phyloP scores from a whole-genome alignment of 495 filamentous ascomycete genomes.

The Neurospora sp. region DNA sequence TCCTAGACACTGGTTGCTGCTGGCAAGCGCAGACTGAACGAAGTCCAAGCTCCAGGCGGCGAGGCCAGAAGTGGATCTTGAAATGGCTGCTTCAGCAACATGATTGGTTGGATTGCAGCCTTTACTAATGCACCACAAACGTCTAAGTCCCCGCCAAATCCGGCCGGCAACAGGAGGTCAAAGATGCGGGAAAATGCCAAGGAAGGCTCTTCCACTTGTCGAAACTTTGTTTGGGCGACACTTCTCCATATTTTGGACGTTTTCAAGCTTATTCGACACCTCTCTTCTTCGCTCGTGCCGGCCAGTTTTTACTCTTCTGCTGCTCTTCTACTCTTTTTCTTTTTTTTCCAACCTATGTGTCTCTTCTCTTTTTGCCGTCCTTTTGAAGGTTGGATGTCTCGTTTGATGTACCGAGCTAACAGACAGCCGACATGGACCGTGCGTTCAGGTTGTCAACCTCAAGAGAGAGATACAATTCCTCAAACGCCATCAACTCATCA shows the following conservation, averaged over 20 bases:
- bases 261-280: not conserved
- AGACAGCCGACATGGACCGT: not conserved
- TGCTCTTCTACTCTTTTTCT: not conserved
- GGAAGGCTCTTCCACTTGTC: no score
- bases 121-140: not conserved
- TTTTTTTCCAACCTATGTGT: rapidly evolving
- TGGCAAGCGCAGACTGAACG: not conserved
- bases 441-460: not conserved
- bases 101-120: not conserved
- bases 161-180: not conserved
- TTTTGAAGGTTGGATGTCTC: not conserved
- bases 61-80: not conserved
- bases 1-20: not conserved
- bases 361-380: not conserved
- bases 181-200: not conserved
- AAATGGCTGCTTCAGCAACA: not conserved
- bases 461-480: not conserved
- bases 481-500: not conserved
- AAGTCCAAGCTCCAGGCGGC: not conserved
- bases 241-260: not conserved
- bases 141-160: not conserved
- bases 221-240: not conserved
- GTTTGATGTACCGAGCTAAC: not conserved
- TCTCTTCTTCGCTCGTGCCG: not conserved
- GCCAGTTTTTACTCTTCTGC: not conserved